Base-by-base conservation (phyloP, 2,329 filamentous ascomycete species). In the Aaosphaeria pasadenensis region DNA sequence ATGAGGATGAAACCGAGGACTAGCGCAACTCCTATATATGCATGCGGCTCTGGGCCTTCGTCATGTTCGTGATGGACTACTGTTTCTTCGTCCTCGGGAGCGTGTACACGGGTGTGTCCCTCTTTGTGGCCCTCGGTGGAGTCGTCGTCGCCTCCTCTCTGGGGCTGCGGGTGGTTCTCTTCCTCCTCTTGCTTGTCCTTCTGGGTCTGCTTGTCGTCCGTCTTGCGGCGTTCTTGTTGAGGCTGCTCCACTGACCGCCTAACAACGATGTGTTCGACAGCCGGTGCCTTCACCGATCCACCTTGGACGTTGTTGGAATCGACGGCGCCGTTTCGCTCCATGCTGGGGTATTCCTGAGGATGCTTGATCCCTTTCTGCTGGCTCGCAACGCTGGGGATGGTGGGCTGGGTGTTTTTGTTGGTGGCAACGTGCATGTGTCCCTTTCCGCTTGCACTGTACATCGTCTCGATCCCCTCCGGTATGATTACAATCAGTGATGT, bases 401-500 rank as follows among this genome's bases (percentile, higher is more conserved):
- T 57, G 17, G 60, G 52, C 33, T 62, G 56, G n/a, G 60, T 45
- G 38, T 58, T 54, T 6, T 54, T 53, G 4, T 57, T 49, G 38
- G 43, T 36, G 31, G 55, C 50, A 3, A 13, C 50, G 44, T 59
- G 62, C n/a, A 56, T 46, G 43, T 63, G 60, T 42, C 52, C 54
- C 43, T 61, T 57, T 31, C 52, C 49, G 30, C 53, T 55, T 35
- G 82, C 78, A 57, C 74, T 84, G 58, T 94, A 89, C 48, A 96
- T 80, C 3, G 94, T 92, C 67, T 96, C 91, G 50, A 97, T 86
- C 35, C 94, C 94, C 71, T 99, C 94, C 1, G 94, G 94, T 62
- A 99, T 96, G 64, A 99, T 97, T 31, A 99, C 91, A 55, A 97
- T 92, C 55, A 99, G 80, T 1, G 92, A 92, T 30, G 94, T 97